phyloP scores from a whole-genome alignment of 768 basidiomycete species.

The Suillus occidentalis region DNA sequence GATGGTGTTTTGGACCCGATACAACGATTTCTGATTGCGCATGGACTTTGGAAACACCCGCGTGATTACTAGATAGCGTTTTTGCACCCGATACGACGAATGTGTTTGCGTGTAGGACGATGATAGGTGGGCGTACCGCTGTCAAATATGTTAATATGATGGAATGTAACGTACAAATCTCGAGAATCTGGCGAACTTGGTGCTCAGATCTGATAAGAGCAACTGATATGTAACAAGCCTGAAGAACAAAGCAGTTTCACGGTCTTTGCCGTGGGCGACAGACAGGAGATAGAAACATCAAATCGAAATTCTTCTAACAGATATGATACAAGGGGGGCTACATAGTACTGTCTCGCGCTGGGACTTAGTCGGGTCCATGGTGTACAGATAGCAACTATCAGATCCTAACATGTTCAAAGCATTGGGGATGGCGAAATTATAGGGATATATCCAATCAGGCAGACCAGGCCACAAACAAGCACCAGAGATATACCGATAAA shows the following conservation, averaged over 20 bases:
- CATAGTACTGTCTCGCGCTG: slow-evolving; percentile 26
- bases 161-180: slow-evolving; percentile 6
- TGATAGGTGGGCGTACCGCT: slow-evolving; percentile 11
- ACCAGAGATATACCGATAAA: slow-evolving; percentile 19
- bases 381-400: slow-evolving; percentile 32
- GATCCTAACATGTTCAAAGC: slow-evolving; percentile 30
- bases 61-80: not conserved
- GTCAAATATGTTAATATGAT: slow-evolving; percentile 9
- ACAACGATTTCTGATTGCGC: not conserved
- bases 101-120: slow-evolving; percentile 7
- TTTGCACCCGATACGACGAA: slow-evolving; percentile 6
- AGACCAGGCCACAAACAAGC: slow-evolving; percentile 23
- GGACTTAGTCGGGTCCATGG: slow-evolving; percentile 26
- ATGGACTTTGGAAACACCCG: not conserved
- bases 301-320: slow-evolving; percentile 5
- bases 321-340: slow-evolving; percentile 31
- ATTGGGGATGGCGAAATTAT: slow-evolving; percentile 21
- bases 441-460: slow-evolving; percentile 18
- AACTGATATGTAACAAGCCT: not conserved
- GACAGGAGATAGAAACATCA: slow-evolving; percentile 7
- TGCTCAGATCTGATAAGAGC: slow-evolving; percentile 1
- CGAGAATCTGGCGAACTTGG: not conserved
- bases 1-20: slow-evolving; percentile 4
- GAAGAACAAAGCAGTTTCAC: not conserved
- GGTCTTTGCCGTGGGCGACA: slow-evolving; percentile 5